A percentile compares a stretch with the other conserved stretches of the same genome.
Conservation (phyloP, 2,329 filamentous ascomycete species). For the Myriosclerotinia scirpicola region DNA sequence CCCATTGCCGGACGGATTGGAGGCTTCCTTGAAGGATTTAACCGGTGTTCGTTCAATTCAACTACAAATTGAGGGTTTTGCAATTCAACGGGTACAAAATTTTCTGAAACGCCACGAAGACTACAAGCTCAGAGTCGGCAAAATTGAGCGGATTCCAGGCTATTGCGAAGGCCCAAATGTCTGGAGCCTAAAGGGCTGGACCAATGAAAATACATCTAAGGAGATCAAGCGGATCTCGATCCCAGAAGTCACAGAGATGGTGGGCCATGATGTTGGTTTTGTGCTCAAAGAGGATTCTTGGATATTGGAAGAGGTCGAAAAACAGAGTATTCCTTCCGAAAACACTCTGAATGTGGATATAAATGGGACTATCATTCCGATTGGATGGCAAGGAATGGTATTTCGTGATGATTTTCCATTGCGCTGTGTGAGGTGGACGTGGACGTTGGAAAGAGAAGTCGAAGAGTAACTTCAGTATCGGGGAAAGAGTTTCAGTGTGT, state of each 20-base stretch:
- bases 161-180: too few species aligned
- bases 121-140: background rate
- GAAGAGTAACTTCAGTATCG: background rate
- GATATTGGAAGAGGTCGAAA: background rate
- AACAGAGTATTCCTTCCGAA: rapidly evolving
- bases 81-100: background rate
- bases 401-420: too few species aligned
- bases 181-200: too few species aligned
- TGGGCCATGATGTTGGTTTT: background rate
- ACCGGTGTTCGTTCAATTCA: background rate
- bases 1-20: background rate
- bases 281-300: background rate
- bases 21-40: background rate
- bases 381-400: too few species aligned
- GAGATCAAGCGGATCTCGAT: background rate
- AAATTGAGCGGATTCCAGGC: background rate
- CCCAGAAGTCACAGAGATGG: background rate
- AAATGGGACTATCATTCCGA: too few species aligned
- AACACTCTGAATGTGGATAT: background rate
- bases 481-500: too few species aligned
- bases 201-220: too few species aligned
- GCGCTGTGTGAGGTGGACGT: background rate
- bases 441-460: background rate
- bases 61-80: too few species aligned
- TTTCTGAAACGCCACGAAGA: background rate